Base-by-base conservation (phyloP, 345 rosid species). In the Citrus inodora region DNA sequence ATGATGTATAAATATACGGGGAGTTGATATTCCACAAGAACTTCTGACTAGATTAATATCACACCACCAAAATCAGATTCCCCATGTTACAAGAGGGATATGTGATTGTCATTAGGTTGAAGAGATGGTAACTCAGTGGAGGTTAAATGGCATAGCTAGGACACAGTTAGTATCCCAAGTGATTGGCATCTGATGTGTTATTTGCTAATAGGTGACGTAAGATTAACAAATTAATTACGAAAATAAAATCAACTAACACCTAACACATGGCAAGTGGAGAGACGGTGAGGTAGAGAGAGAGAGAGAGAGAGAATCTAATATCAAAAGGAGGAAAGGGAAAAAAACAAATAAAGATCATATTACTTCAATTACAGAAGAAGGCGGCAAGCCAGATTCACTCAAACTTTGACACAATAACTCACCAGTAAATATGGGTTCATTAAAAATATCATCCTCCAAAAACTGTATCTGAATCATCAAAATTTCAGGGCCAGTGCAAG, bases 401-500 rank as follows among this genome's bases (percentile, higher is more conserved):
- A 73, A 74, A 53, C 60, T 75, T 76, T 37, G 75, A 78, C 77
- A 67, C 24, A 73, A 79, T 25, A 61, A 83, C 95, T 89, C 86
- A 97, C 99, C 98, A 35, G 94, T 87, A 74, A 90, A 83, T 80
- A 88, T 71, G 21, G 92, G 84, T 83, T 89, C 95, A 72, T 71
- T 80, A 73, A 92, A 94, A 67, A 92, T 87, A 62, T 90, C 95
- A 68, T 87, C 94, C 84, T 88, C 98, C 85, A 92, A 77, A 79
- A 88, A 90, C 76, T 88, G 97, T 76, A 97, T 89, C 86, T 87
- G 93, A 81, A 97, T 90, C 92, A 88, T 89, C 81, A 90, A 73
- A 84, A 94, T 93, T 86, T 97, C 99, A 69, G 91, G 73, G 74
- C 85, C 77, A 72, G 98, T 97, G 86, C 99, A 97, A 71, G 99